Evolutionary conservation across 306 rosid genomes (phyloP), one percentile per base, ranked within the genome.

Genomic region (Vicia villosa): DNA sequence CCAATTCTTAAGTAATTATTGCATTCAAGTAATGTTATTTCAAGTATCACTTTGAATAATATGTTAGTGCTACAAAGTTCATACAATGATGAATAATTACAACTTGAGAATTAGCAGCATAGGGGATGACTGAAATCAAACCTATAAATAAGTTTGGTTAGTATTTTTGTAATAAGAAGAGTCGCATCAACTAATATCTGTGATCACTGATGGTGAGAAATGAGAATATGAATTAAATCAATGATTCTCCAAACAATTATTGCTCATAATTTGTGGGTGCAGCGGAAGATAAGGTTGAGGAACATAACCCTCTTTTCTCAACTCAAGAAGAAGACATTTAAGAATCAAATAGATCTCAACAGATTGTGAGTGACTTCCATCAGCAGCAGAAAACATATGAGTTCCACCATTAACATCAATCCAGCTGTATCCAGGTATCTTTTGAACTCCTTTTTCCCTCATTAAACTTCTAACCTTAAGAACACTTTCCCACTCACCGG

Each of bases 371-470:
- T 88, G 97, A 69, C 82, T 84, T 82, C 82, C 87, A 54, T 88
- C 95, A 6, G 88, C 86, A 36, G 97, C 91, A 68, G 84, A 84
- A 72, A 90, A 88, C 84, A 81, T 80, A 79, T 90, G 88, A 58
- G 90, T 88, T 55, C 60, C 77, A 68, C 81, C 86, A 62, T 86
- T 91, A 78, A 86, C 83, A 72, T 84, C 92, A 57, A 91, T 85
- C 97, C 95, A 88, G 75, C 95, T 91, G 62, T 83, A 88, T 42
- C 95, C 92, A 20, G 91, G 89, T 56, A 91, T 68, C 82, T 91
- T 91, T 49, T 80, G 91, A 72, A 91, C 86, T 73, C 87, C 86
- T 59, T 85, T 81, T 76, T 86, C 89, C 75, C 85, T 85, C 97
- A 91, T 91, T 66, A 78, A 69, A 77, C 81, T 80, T 13, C 97